Base-by-base conservation (phyloP, 2,329 filamentous ascomycete genomes). In the Phaeosphaeria sp. region DNA sequence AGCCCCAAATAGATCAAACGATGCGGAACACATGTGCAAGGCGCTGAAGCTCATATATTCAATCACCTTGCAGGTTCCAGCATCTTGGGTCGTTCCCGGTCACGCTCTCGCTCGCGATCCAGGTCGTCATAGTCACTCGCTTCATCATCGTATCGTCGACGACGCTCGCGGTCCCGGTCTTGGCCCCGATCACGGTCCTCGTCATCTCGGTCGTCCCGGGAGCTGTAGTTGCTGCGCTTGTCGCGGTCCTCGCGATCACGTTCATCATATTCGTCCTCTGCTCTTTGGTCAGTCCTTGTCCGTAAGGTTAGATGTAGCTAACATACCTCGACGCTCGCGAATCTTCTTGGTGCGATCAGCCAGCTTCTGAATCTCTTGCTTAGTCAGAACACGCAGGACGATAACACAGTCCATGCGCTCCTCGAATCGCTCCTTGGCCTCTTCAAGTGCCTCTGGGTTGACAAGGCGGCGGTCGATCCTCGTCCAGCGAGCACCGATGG, bases 341-440 rank as follows among this genome's bases (percentile, higher is more conserved):
- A 97, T 86, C 71, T 92, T 87, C 64, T 89, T 87, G 9, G 94
- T 97, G 49, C 89, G 90, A 61, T 89, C 86, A 13, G 93, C 92
- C 73, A 96, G 93, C 33, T 87, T 89, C 77, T 96, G 90, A 55
- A 98, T 96, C 72, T 98, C 93, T 66, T 96, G 91, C 77, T 91
- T 91, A 48, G 87, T 91, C 73, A 98, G 77, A 7, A 97, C 94
- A 55, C 93, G 85, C 55, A 98, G 82, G 2, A 97, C 93, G 75
- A 97, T 97, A 57, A 98, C 93, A 76, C 93, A 96, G 71, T 97
- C 93, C 58, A 93, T 87, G n/a, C 93, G 87, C 68, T 96, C 91
- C 77, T 98, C 94, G 66, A 91, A 98, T 27, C 94, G 85, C 79
- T 97, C 93, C 68, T 95, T 91, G n/a, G 91, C 91, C 60, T 91